Conservation (phyloP, 2,329 filamentous ascomycete genomes). For the Onygenales sp. region DNA sequence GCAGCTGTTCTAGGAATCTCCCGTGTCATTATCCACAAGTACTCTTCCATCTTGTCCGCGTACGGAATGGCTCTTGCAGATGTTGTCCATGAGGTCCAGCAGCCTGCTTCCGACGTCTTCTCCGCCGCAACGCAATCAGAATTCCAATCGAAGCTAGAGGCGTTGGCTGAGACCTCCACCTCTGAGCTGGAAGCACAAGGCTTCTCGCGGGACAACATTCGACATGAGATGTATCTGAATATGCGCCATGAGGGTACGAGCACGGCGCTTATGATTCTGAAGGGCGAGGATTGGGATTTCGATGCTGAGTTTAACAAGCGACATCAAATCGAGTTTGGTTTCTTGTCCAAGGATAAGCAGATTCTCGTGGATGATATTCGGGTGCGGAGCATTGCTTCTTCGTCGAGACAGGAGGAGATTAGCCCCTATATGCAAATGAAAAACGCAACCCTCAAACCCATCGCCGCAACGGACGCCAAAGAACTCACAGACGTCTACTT, state of each 20-base stretch:
- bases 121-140: slow-evolving; percentile 23
- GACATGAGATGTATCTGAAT: slow-evolving; percentile 37
- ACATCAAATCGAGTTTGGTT: slow-evolving; percentile 86
- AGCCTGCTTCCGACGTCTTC: slow-evolving; percentile 46
- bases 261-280: slow-evolving; percentile 40
- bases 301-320: slow-evolving; percentile 73
- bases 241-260: slow-evolving; percentile 44
- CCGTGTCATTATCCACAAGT: slow-evolving; percentile 79
- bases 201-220: slow-evolving; percentile 32
- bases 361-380: slow-evolving; percentile 86
- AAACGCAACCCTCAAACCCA: slow-evolving; percentile 39
- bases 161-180: slow-evolving; percentile 56
- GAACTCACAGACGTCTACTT: slow-evolving; percentile 26
- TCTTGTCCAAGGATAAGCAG: slow-evolving; percentile 66
- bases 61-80: slow-evolving; percentile 91
- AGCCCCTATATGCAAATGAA: slow-evolving; percentile 56
- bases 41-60: slow-evolving; percentile 83
- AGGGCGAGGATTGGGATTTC: slow-evolving; percentile 68
- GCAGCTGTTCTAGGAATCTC: slow-evolving; percentile 74
- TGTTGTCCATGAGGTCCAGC: slow-evolving; percentile 80
- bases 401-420: slow-evolving; percentile 51
- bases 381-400: slow-evolving; percentile 70
- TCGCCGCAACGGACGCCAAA: slow-evolving; percentile 49
- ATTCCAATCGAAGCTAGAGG: slow-evolving; percentile 63
- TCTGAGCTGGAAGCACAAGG: slow-evolving; percentile 35